Evolutionary conservation across 1,139 yeast genomes (phyloP).

Genomic region (Blastobotrys aristatus): DNA sequence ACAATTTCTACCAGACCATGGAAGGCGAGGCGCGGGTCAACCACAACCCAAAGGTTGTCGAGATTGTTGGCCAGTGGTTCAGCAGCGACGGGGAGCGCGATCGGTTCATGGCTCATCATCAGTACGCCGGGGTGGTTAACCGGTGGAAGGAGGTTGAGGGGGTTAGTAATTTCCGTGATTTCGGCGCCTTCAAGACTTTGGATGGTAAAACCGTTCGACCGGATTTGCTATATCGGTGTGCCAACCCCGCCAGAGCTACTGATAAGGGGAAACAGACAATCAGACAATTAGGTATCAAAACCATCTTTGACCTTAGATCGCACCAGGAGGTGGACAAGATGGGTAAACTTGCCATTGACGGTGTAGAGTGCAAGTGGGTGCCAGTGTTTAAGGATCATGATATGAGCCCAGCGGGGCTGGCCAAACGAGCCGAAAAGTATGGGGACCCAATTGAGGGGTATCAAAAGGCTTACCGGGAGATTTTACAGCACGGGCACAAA

Average conservation of each 20-base stretch:
- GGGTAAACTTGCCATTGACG: slow-evolving; percentile 41
- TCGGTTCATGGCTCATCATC: slow-evolving; percentile 45
- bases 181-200: slow-evolving; percentile 63
- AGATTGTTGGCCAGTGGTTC: slow-evolving; percentile 50
- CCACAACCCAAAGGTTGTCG: slow-evolving; percentile 53
- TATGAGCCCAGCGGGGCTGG: slow-evolving; percentile 63
- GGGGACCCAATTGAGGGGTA: slow-evolving; percentile 62
- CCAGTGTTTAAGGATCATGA: slow-evolving; percentile 58
- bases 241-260: slow-evolving; percentile 49
- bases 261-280: slow-evolving; percentile 42
- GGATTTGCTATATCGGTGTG: slow-evolving; percentile 57
- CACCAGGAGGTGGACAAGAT: slow-evolving; percentile 50
- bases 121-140: slow-evolving; percentile 39
- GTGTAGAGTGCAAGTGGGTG: slow-evolving; percentile 48
- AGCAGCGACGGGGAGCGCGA: slow-evolving; percentile 45
- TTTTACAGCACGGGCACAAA: slow-evolving; percentile 46
- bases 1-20: slow-evolving; percentile 60
- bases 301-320: slow-evolving; percentile 68
- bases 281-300: slow-evolving; percentile 44
- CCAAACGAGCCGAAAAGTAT: slow-evolving; percentile 51
- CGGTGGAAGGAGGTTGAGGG: slow-evolving; percentile 67
- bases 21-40: slow-evolving; percentile 38
- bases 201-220: slow-evolving; percentile 42
- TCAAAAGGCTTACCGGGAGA: slow-evolving; percentile 57
- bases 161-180: slow-evolving; percentile 66